These are phyloP conservation scores for Podosphaera fusca DNA, from an alignment of 2,329 filamentous ascomycete species.

Conservation along the genomic window DNA sequence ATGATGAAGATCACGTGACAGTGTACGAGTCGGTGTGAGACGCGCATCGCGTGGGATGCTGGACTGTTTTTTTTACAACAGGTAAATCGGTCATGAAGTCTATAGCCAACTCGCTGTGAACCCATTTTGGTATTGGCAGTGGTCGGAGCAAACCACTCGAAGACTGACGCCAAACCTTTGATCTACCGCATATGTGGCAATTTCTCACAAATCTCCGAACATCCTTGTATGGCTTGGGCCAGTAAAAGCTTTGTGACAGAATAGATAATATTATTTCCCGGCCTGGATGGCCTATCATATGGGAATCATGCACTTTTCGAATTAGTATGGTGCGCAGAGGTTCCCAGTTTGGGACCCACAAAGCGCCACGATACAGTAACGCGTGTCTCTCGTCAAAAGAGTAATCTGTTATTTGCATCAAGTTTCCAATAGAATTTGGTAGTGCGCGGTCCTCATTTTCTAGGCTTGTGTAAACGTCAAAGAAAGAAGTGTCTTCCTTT, in stretches of 20 bases:
- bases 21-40: too few species aligned
- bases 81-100: too few species aligned
- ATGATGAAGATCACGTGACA: too few species aligned
- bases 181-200: background rate
- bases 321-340: background rate
- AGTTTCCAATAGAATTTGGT: background rate
- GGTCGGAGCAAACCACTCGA: background rate
- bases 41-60: too few species aligned
- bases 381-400: background rate
- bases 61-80: too few species aligned
- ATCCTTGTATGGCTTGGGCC: background rate
- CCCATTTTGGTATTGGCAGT: background rate
- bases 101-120: background rate
- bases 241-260: background rate
- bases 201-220: background rate
- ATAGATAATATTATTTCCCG: background rate
- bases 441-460: too few species aligned
- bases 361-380: background rate
- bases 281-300: background rate
- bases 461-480: too few species aligned
- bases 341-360: background rate
- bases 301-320: background rate
- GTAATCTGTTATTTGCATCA: background rate
- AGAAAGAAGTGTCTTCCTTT: too few species aligned
- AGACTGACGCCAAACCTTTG: background rate